Base-by-base conservation (phyloP, 148 eudicot species). In the Rhododendron griersonianum region DNA sequence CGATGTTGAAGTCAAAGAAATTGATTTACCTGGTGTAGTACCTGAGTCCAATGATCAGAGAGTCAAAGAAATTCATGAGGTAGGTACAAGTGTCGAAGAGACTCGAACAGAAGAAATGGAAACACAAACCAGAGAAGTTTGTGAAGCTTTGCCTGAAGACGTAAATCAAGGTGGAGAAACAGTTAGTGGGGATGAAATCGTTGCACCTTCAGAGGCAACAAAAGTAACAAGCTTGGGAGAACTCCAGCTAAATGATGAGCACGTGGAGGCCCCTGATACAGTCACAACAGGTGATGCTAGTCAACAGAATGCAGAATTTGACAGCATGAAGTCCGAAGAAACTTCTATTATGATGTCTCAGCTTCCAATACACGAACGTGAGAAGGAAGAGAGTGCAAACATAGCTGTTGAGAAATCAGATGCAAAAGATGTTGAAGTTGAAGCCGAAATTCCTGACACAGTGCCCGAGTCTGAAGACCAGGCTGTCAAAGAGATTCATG, bases 1-100 rank as follows among this genome's bases (percentile, higher is more conserved):
- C 28, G 80, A 81, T 47, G 67, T 41, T 77, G 87, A 84, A 81
- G 37, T 30, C 51, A 82, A 87, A 84, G 86, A 79, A 69, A 48
- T 44, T 19, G 51, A 83, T 77, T 41, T 61, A 78, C 45, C 76
- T n/a, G 69, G 59, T 7, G 71, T 44, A 5, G 84, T 45, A 37
- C 11, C 74, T 9, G 86, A 78, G n/a, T 57, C 55, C 41, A 59
- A 78, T 44, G 74, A 78, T 44, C 53, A 85, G 59, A 28, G 41
- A 77, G 25, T 37, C 18, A 71, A 78, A 78, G 83, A 78, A 51
- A 65, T 78, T 78, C 79, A 63, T 6, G 83, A 83, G 85, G 50
- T 14, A 33, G 82, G 25, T 76, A 83, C 63, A 59, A 78, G 57
- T 9, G 75, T 61, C 16, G 57, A 25, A 85, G 81, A 51, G 14